These are phyloP conservation scores for Aspergillus panamensis DNA, from an alignment of 495 filamentous ascomycete species.

Conservation along the genomic window DNA sequence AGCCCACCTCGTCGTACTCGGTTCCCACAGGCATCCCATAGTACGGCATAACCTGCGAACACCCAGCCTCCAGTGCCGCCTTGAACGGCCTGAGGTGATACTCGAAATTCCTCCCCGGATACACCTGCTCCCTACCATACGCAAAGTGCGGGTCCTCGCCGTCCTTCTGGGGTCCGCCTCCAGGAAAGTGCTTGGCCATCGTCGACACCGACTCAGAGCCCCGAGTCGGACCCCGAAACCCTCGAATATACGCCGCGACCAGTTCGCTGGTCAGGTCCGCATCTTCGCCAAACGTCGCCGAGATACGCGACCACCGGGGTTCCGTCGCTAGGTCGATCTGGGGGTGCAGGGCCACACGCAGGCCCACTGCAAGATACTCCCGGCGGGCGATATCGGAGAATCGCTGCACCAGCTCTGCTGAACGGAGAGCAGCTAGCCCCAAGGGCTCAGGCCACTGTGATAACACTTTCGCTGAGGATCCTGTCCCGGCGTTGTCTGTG, in stretches of 20 bases:
- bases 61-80: conserved; percentile 26
- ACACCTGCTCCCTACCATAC: conserved; percentile 35
- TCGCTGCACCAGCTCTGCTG: neutral
- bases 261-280: conserved; percentile 23
- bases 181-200: conserved; percentile 39
- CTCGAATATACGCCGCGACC: neutral
- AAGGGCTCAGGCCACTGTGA: conserved; percentile 8
- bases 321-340: conserved; percentile 38
- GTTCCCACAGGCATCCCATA: conserved; percentile 17
- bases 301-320: conserved; percentile 34
- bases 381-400: conserved; percentile 1
- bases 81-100: conserved; percentile 24
- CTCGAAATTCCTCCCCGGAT: conserved; percentile 33
- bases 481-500: conserved; percentile 8
- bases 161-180: conserved; percentile 32
- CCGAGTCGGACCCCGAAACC: conserved; percentile 20
- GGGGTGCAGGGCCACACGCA: conserved; percentile 29
- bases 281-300: conserved; percentile 29
- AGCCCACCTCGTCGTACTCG: conserved; percentile 26
- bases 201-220: conserved; percentile 26
- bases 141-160: conserved; percentile 38
- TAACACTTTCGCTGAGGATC: neutral
- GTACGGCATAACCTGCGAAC: conserved; percentile 36
- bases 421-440: conserved; percentile 1
- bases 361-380: conserved; percentile 4